Conservation (phyloP, 352 stramenopile genomes). For the Pythium grandisporangium region DNA sequence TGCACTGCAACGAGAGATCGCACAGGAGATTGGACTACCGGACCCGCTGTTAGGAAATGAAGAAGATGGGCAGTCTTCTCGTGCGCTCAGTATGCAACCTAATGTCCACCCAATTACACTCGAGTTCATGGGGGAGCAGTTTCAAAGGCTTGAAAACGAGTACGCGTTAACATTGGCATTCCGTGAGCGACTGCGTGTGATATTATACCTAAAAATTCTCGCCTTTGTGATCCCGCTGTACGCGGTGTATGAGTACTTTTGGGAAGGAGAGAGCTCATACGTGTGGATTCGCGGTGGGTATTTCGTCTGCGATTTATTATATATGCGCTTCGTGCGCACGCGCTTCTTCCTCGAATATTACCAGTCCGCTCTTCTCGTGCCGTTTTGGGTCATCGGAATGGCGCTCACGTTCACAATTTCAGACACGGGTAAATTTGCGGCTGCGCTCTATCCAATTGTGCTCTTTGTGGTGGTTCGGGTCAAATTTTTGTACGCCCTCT, state of each 20-base stretch:
- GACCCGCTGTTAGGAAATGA: conserved; percentile 56
- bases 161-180: conserved; percentile 70
- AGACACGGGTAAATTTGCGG: conserved; percentile 75
- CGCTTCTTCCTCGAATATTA: conserved; percentile 74
- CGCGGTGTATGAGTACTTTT: conserved; percentile 57
- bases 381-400: conserved; percentile 64
- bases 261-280: conserved; percentile 49
- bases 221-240: conserved; percentile 66
- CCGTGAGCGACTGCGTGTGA: conserved; percentile 52
- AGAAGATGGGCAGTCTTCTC: conserved; percentile 56
- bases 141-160: conserved; percentile 63
- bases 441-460: conserved; percentile 66
- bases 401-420: conserved; percentile 74
- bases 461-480: conserved; percentile 79
- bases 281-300: conserved; percentile 53
- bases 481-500: conserved; percentile 75
- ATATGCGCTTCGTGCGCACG: conserved; percentile 57
- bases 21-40: conserved; percentile 59
- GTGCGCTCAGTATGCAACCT: conserved; percentile 51
- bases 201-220: conserved; percentile 64
- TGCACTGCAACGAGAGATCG: conserved; percentile 53
- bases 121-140: conserved; percentile 80
- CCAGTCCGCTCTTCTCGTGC: conserved; percentile 56
- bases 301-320: conserved; percentile 61
- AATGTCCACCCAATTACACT: conserved; percentile 67